These are phyloP conservation scores for Macrocystidia cucumis DNA, from an alignment of 1,284 basidiomycete species.

Conservation along the genomic window DNA sequence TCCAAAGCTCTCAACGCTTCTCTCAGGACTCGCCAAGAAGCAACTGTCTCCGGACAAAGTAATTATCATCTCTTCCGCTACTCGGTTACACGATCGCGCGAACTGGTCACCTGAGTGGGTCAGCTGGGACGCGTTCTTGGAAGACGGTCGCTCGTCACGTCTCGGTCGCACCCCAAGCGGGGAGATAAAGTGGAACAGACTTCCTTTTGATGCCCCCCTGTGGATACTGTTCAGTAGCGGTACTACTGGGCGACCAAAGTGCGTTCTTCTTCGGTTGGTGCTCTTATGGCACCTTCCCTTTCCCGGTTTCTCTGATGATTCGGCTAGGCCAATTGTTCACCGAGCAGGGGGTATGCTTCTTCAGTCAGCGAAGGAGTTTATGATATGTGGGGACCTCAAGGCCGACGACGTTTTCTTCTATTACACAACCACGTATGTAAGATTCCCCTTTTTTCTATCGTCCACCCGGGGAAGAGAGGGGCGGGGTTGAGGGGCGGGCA, in stretches of 20 bases:
- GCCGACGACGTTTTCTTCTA: slow-evolving; percentile 79
- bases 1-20: slow-evolving; percentile 54
- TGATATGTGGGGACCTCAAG: slow-evolving; percentile 68
- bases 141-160: slow-evolving; percentile 31
- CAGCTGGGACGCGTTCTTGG: slow-evolving; percentile 53
- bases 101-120: slow-evolving; percentile 39
- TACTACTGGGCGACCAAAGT: slow-evolving; percentile 73
- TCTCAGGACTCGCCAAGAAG: slow-evolving; percentile 38
- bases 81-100: slow-evolving; percentile 24
- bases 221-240: slow-evolving; percentile 88
- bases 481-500: no score
- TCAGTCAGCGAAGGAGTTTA: slow-evolving; percentile 77
- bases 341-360: slow-evolving; percentile 84
- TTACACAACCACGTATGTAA: slow-evolving; percentile 76
- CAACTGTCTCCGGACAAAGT: slow-evolving; percentile 37
- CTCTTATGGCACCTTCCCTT: no score
- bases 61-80: slow-evolving; percentile 46
- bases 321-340: slow-evolving; percentile 70
- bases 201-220: slow-evolving; percentile 74
- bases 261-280: slow-evolving; percentile 15
- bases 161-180: slow-evolving; percentile 41
- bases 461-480: no score
- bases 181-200: slow-evolving; percentile 52
- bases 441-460: slow-evolving; percentile 1
- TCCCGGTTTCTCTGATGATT: no score